Conservation (phyloP, 2,329 filamentous ascomycete genomes). For the Lasiodiplodia sp. region DNA sequence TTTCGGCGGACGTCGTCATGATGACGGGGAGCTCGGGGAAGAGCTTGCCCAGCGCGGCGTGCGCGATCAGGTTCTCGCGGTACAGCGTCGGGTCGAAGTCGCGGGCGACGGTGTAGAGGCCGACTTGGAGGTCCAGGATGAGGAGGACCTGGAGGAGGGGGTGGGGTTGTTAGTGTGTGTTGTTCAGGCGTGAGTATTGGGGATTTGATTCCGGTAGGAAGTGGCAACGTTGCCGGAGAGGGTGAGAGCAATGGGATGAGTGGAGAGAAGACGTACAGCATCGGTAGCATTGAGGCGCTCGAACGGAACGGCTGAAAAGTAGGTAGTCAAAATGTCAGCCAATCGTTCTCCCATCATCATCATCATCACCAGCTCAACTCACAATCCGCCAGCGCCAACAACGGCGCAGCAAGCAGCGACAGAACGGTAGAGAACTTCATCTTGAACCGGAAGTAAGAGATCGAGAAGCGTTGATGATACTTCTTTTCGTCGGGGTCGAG, state of each 20-base stretch:
- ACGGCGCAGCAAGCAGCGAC: slow-evolving; percentile 26
- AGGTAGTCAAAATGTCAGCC: neutral
- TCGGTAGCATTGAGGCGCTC: slow-evolving; percentile 27
- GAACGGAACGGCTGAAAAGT: slow-evolving; percentile 12
- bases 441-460: neutral
- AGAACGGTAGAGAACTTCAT: slow-evolving; percentile 1
- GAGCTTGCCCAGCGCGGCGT: slow-evolving; percentile 69
- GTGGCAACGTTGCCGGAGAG: no score
- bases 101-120: slow-evolving; percentile 65
- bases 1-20: slow-evolving; percentile 70
- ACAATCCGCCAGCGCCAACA: slow-evolving; percentile 35
- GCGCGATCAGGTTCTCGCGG: slow-evolving; percentile 71
- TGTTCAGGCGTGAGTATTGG: neutral
- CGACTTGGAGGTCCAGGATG: slow-evolving; percentile 67
- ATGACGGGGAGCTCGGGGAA: slow-evolving; percentile 72
- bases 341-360: neutral
- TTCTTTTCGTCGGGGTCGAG: neutral
- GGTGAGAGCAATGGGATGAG: neutral
- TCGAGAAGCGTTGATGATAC: neutral
- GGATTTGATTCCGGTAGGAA: neutral
- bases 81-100: slow-evolving; percentile 73
- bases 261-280: neutral
- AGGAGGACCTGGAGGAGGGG: slow-evolving; percentile 56
- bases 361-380: neutral
- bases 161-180: neutral